Evolutionary conservation across 1,139 yeast species (phyloP), one percentile per base, ranked within the genome.

Genomic region (Scheffersomyces illinoinensis): DNA sequence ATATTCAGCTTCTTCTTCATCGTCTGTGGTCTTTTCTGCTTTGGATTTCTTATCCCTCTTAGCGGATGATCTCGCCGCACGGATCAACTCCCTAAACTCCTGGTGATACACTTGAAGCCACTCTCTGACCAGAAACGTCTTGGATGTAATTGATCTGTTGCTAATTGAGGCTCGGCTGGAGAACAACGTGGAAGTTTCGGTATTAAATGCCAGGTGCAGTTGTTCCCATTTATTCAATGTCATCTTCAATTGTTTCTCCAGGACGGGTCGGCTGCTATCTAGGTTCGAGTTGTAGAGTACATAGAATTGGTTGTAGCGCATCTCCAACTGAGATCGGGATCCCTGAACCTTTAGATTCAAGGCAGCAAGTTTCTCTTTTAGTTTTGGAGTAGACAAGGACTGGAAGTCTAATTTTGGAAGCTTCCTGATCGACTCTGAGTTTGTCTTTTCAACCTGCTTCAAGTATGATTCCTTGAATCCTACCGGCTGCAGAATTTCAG

Each of bases 281-380:
- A 88, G 81, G 67, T 93, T 93, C 19, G 97, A 89, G 68, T 93
- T 93, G 86, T 88, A 90, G 18, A 93, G 70, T 48, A 89, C 86
- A 61, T 90, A 86, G 77, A 88, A 93, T 63, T 93, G 96, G 60
- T 87, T 87, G 69, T 90, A 90, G 53, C 98, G 77, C 46, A 84
- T 75, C 61, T 91, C 93, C 64, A 93, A 69, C 64, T 85, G 89
- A 26, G 76, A 75, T 62, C 91, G 76, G 2, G 88, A 75, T 0
- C 98, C 98, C 4, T 71, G 70, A 0, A 85, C 79, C 0, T 93
- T 85, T 6, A 93, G 71, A 21, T 85, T 85, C 46, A 85, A 70
- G 5, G 82, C 78, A 0, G 79, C 57, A 20, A 93, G 74, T 66
- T 87, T 86, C 54, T 85, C 86, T 65, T 88, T 88, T 19, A 93